These are phyloP conservation scores for Rehmannia glutinosa DNA, from an alignment of 257 asterid species.

Conservation along the genomic window DNA sequence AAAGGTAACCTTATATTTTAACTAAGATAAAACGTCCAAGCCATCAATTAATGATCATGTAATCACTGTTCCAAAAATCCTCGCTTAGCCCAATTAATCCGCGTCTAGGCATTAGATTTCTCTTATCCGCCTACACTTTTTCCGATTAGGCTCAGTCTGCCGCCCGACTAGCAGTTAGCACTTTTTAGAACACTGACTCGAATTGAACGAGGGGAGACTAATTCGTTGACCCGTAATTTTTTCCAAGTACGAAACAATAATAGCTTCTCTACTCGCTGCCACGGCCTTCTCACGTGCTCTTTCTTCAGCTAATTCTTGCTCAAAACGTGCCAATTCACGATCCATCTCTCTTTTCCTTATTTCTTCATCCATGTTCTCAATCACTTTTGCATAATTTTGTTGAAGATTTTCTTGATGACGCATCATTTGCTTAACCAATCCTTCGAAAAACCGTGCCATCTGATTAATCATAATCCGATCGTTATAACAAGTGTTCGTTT, in stretches of 20 bases:
- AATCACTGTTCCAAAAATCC: too few species aligned
- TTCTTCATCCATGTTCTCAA: constrained; percentile 53
- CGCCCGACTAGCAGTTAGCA: too few species aligned
- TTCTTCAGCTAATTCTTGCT: constrained; percentile 28
- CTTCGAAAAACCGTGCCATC: constrained; percentile 35
- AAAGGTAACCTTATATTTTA: too few species aligned
- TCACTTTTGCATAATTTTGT: constrained; percentile 32
- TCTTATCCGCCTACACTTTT: too few species aligned
- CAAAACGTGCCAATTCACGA: constrained; percentile 32
- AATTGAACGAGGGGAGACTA: constrained; percentile 27
- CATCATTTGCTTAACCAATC: constrained; percentile 36
- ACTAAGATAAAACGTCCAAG: too few species aligned
- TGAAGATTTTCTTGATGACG: constrained; percentile 49
- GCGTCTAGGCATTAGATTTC: too few species aligned
- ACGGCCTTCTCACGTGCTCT: constrained; percentile 42
- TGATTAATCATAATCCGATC: constrained; percentile 5
- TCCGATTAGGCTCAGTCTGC: too few species aligned
- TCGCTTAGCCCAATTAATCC: too few species aligned
- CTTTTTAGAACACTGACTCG: too few species aligned
- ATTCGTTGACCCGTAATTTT: constrained; percentile 48
- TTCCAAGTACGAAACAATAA: constrained; percentile 49
- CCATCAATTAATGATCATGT: too few species aligned
- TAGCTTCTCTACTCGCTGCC: constrained; percentile 39
- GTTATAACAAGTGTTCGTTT: not conserved
- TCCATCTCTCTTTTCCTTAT: constrained; percentile 47